These are phyloP conservation scores for Pyronema omphalodes DNA, from an alignment of 495 filamentous ascomycete species.

Conservation along the genomic window DNA sequence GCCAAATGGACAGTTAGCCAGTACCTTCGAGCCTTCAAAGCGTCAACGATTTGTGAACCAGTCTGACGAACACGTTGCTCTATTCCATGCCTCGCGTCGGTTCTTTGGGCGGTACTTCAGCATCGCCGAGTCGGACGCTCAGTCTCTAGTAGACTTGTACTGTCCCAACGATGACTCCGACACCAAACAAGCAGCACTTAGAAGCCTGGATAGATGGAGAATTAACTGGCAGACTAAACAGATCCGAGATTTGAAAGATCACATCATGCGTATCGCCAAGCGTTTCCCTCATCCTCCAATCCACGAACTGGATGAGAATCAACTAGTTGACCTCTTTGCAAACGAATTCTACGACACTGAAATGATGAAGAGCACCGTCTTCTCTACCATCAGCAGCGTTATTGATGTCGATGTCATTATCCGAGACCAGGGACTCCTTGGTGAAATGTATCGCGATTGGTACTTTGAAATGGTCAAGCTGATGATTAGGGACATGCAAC, in stretches of 20 bases:
- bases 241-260: not conserved
- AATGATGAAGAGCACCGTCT: not conserved
- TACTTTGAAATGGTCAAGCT: not conserved
- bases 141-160: not conserved
- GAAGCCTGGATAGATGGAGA: not conserved
- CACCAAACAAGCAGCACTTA: not conserved
- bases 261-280: not conserved
- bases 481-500: not conserved
- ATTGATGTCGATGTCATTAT: not conserved
- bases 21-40: not conserved
- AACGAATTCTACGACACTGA: not conserved
- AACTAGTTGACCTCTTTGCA: not conserved
- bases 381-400: not conserved
- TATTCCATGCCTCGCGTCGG: not conserved
- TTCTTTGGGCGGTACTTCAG: not conserved
- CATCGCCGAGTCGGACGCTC: not conserved
- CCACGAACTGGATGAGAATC: not conserved
- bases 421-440: not conserved
- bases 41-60: not conserved
- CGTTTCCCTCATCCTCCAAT: not conserved
- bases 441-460: not conserved
- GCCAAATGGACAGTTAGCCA: not conserved
- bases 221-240: not conserved
- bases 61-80: not conserved
- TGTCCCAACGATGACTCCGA: not conserved